Base-by-base conservation (phyloP, 768 basidiomycete genomes). In the Serpula lacrymans region DNA sequence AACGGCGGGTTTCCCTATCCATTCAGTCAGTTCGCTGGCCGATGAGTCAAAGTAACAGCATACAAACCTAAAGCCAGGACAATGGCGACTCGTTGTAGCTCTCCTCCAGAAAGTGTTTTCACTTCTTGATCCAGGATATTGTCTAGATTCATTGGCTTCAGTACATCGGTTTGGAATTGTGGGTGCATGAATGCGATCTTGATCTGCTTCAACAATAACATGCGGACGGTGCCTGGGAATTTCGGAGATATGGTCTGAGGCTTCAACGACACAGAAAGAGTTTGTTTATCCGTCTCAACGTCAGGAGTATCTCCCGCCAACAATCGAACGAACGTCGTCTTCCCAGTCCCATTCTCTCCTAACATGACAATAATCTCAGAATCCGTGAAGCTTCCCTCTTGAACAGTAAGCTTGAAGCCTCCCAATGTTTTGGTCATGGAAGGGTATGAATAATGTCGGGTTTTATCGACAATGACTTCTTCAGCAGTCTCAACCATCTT, bases 361-460 rank as follows among this genome's bases (percentile, higher is more conserved):
- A 99, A 72, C 84, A 99, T 89, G 62, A 99, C 96, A 53, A 99
- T 91, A 62, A 99, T 99, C 63, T 99, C 96, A 2, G 94, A 97
- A 59, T 98, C 94, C n/a, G 95, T 94, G 69, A 98, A 99, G 24
- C 77, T 77, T 18, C 96, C 96, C 1, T 64, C 69, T 53, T 95
- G 80, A 39, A 99, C 89, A 36, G 91, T 90, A 34, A 99, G 80
- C 66, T 99, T 97, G 82, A 99, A 99, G 49, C 59, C 60, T 22
- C 96, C 96, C 36, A 97, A 78, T 0, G 96, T 98, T 70, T 99
- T 99, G 47, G 88, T 88, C 96, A 99, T 97, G 22, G 84, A 51
- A 0, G 96, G 96, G 70, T 98, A 99, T 6, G 78, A 74, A 66
- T 94, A 94, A 58, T 87, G 85, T 34, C 85, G 79, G 20, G 92